phyloP scores from a whole-genome alignment of 495 filamentous ascomycete species.

The Penicillium bialowiezense region DNA sequence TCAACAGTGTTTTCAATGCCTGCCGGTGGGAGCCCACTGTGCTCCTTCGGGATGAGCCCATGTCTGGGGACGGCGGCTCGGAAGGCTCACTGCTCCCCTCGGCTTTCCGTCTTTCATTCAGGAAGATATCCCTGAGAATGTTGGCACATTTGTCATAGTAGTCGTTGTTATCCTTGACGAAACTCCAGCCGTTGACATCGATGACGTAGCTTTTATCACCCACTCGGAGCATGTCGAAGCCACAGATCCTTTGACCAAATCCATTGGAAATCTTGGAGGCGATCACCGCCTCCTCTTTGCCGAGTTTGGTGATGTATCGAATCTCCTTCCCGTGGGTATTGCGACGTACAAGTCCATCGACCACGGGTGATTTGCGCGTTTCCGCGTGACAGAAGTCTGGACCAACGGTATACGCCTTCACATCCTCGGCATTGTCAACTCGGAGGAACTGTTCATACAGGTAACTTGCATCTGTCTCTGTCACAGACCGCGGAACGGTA shows the following conservation, averaged over 20 bases:
- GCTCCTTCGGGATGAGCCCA: constrained; percentile 31
- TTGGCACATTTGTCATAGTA: constrained; percentile 91
- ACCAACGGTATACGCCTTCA: constrained; percentile 98
- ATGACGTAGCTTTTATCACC: constrained; percentile 93
- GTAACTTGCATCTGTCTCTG: constrained; percentile 75
- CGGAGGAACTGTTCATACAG: constrained; percentile 96
- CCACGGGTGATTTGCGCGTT: constrained; percentile 93
- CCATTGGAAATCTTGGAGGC: constrained; percentile 85
- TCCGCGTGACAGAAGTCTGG: constrained; percentile 93
- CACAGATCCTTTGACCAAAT: constrained; percentile 94
- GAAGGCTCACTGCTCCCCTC: constrained; percentile 38
- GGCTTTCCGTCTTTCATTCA: constrained; percentile 64
- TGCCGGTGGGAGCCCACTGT: constrained; percentile 39
- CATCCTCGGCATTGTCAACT: constrained; percentile 94
- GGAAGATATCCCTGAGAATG: constrained; percentile 83
- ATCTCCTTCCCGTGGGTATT: constrained; percentile 98
- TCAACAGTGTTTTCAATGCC: constrained; percentile 55
- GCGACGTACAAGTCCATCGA: constrained; percentile 90
- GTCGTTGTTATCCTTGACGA: constrained; percentile 98
- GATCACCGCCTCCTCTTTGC: constrained; percentile 76
- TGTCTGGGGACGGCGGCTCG: constrained; percentile 32
- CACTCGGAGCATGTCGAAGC: constrained; percentile 90
- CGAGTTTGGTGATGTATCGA: constrained; percentile 85
- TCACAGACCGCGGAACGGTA: constrained; percentile 71
- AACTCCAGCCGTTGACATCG: constrained; percentile 99